These are phyloP conservation scores for Ophiostoma triangulosporum DNA, from an alignment of 2,329 filamentous ascomycete genomes.

Conservation along the genomic window DNA sequence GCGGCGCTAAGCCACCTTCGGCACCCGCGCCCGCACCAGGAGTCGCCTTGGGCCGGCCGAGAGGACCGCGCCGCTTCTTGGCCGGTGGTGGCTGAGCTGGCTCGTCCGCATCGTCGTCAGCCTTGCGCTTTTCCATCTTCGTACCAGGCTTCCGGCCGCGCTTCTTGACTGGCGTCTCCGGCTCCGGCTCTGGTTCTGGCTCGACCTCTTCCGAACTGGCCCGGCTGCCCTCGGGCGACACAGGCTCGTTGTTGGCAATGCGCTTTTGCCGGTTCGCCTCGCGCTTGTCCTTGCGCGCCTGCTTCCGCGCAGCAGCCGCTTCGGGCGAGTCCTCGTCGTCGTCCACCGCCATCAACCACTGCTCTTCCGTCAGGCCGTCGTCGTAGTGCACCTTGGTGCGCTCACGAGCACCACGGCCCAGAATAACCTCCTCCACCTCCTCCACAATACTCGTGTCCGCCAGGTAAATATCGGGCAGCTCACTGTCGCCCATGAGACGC, in stretches of 20 bases:
- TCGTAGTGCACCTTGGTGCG: slow-evolving; percentile 91
- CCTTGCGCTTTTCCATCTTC: slow-evolving; percentile 78
- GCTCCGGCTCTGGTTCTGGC: slow-evolving; percentile 15
- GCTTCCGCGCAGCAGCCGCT: slow-evolving; percentile 80
- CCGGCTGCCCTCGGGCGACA: slow-evolving; percentile 65
- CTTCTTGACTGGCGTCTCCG: slow-evolving; percentile 62
- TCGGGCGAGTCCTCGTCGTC: slow-evolving; percentile 92
- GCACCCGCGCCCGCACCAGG: slow-evolving; percentile 21
- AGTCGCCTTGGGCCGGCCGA: slow-evolving; percentile 52
- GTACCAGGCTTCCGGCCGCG: slow-evolving; percentile 66
- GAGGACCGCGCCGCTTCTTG: slow-evolving; percentile 64
- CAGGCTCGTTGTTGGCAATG: slow-evolving; percentile 23
- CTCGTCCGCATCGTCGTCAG: slow-evolving; percentile 62
- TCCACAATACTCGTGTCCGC: slow-evolving; percentile 75
- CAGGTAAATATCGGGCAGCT: slow-evolving; percentile 89
- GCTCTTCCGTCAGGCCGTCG: slow-evolving; percentile 93
- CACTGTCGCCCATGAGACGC: slow-evolving; percentile 73
- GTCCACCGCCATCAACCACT: slow-evolving; percentile 96
- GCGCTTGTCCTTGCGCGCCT: slow-evolving; percentile 69
- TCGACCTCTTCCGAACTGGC: slow-evolving; percentile 62
- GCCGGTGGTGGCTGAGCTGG: slow-evolving; percentile 61
- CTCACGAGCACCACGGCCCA: slow-evolving; percentile 86
- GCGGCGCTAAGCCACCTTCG: slow-evolving; percentile 32
- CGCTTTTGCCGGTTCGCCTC: slow-evolving; percentile 62
- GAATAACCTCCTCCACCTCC: slow-evolving; percentile 59